Percentiles rank a stretch among this genome's conserved stretches.
Evolutionary conservation across 495 filamentous ascomycete genomes (phyloP).

Genomic region (Aspergillus carlsbadensis): DNA sequence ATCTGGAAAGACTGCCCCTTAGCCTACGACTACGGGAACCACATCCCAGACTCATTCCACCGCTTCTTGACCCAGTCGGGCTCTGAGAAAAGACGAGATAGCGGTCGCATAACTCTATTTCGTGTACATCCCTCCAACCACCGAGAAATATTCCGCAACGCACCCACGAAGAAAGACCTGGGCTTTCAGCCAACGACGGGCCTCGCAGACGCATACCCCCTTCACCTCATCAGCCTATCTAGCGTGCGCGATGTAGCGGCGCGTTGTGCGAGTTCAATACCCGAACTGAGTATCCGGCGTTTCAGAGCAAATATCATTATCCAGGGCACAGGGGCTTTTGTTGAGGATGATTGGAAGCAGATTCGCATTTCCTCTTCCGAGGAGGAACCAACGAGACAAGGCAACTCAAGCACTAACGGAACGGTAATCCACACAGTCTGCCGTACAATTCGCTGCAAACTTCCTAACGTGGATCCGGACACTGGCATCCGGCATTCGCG

Average conservation of each 20-base stretch:
- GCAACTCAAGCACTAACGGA: neutral
- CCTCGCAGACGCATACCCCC: constrained; percentile 86
- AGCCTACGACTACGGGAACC: constrained; percentile 45
- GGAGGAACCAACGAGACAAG: neutral
- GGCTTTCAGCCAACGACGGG: constrained; percentile 77
- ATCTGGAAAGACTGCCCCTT: constrained; percentile 75
- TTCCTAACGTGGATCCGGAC: constrained; percentile 79
- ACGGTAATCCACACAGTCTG: constrained; percentile 59
- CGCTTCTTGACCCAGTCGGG: constrained; percentile 45
- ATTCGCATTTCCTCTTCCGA: constrained; percentile 50
- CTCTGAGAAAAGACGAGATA: neutral
- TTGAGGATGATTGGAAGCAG: constrained; percentile 78
- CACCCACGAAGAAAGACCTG: constrained; percentile 63
- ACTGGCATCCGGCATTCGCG: constrained; percentile 66
- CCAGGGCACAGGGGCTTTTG: constrained; percentile 60
- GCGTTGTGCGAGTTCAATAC: constrained; percentile 53
- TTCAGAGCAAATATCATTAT: constrained; percentile 87
- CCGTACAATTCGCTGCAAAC: constrained; percentile 72
- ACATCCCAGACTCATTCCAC: constrained; percentile 56
- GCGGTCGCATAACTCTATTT: constrained; percentile 63
- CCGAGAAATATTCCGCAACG: constrained; percentile 72
- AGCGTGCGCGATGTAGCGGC: constrained; percentile 64
- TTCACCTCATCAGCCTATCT: constrained; percentile 76
- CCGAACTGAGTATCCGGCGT: constrained; percentile 62
- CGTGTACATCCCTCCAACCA: constrained; percentile 59